Base-by-base conservation (phyloP, 2,329 filamentous ascomycete species). In the Elsinoe ampelina region DNA sequence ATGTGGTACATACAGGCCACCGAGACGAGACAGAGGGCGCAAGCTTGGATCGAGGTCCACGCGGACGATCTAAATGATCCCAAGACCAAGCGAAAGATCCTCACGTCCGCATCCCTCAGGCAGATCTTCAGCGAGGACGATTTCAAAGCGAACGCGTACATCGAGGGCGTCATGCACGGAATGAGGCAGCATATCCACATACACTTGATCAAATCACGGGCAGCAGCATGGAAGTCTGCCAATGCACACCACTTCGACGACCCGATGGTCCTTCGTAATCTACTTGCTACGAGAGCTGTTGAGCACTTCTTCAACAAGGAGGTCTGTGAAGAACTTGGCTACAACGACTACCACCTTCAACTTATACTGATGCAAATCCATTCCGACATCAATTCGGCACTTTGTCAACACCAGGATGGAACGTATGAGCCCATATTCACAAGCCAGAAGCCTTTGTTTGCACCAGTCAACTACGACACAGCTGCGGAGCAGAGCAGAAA, bases 271-370 rank as follows among this genome's bases (percentile, higher is more conserved):
- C 41, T 45, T 26, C 19, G 20, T 20, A 45, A 26, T 26, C 41
- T 45, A 22, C 41, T 45, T 22, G n/a, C 20, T 17, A 26, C 26
- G 19, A 30, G 11, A 11, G 20, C 41, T 10, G 41, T 61, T 2
- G 57, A 48, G 34, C 63, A 64, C 7, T 66, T 66, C 55, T 66
- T 67, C 54, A 57, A 57, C 19, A 22, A 52, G 3, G 17, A 57
- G 6, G 58, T 65, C 5, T 38, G 55, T 32, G 35, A 57, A 12
- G 35, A 30, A 39, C 48, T 60, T 41, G 62, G 60, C 19, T 47
- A 58, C 22, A 59, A 10, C n/a, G 41, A 45, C n/a, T 22, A 45
- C 41, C 41, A 22, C 19, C 41, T 45, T n/a, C 41, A 26, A 6
- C 17, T 45, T 10, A 45, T 22, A 12, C 20, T 45, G 20, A 17